These are phyloP conservation scores for Saturnispora sekii DNA, from an alignment of 805 yeast genomes.

Conservation along the genomic window DNA sequence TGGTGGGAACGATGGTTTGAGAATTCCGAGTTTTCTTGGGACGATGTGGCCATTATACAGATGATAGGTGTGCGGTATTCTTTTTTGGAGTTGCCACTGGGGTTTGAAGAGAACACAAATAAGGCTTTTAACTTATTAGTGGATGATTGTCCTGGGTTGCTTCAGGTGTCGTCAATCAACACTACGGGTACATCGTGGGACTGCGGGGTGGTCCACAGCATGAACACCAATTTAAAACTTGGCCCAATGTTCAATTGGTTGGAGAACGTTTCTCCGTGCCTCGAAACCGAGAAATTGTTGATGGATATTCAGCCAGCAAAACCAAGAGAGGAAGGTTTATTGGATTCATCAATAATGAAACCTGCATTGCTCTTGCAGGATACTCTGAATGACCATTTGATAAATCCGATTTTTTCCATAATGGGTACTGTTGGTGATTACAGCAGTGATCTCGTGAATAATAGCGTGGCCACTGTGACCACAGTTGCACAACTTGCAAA, in stretches of 20 bases:
- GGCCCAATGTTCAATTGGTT: constrained; percentile 13
- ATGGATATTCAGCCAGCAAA: constrained; percentile 18
- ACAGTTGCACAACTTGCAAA: constrained; percentile 1
- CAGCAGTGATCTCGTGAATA: constrained; percentile 11
- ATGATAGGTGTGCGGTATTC: constrained; percentile 23
- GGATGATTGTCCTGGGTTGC: constrained; percentile 7
- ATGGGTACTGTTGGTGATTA: constrained; percentile 18
- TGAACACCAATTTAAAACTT: constrained; percentile 4
- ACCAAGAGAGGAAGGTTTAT: not conserved
- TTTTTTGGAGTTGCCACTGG: constrained; percentile 22
- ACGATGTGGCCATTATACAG: no score
- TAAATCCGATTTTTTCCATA: constrained; percentile 20
- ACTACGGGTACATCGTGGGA: constrained; percentile 26
- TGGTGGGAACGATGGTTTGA: constrained; percentile 34
- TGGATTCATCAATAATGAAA: constrained; percentile 21
- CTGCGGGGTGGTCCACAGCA: constrained; percentile 23
- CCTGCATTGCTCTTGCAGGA: constrained; percentile 22
- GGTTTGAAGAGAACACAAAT: constrained; percentile 23
- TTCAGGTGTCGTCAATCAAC: constrained; percentile 20
- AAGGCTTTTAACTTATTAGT: constrained; percentile 14
- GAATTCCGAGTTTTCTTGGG: constrained; percentile 18
- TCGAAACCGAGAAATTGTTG: no score
- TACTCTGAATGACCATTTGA: constrained; percentile 20
- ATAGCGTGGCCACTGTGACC: constrained; percentile 9
- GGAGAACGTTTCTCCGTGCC: constrained; percentile 19